Evolutionary conservation across 495 filamentous ascomycete genomes (phyloP).

Genomic region (Neurospora sp.): DNA sequence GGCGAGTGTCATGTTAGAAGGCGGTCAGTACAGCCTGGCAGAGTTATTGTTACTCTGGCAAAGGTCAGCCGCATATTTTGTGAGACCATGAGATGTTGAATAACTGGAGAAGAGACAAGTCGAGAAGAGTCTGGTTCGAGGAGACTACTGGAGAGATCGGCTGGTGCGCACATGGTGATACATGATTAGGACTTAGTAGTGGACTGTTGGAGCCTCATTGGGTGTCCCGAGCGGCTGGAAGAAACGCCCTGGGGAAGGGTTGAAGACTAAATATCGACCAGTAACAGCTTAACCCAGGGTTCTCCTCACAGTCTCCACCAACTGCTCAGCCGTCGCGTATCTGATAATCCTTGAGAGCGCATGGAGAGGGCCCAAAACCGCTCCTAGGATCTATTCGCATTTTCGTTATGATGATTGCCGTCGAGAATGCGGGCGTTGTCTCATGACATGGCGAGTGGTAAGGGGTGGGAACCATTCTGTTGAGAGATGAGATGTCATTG

Average conservation of each 20-base stretch:
- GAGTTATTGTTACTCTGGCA: not conserved
- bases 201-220: not conserved
- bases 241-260: not conserved
- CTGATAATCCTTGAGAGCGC: not conserved
- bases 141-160: not conserved
- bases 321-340: not conserved
- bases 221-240: not conserved
- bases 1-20: not conserved
- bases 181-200: not conserved
- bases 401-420: not conserved
- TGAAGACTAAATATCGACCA: not conserved
- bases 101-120: not conserved
- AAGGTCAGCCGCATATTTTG: not conserved
- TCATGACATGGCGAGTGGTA: not conserved
- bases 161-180: not conserved
- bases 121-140: not conserved
- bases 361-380: not conserved
- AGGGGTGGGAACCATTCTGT: not conserved
- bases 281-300: not conserved
- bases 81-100: not conserved
- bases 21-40: not conserved
- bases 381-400: not conserved
- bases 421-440: not conserved
- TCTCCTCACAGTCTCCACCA: not conserved
- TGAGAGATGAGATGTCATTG: not conserved